Conservation (phyloP, 2,329 filamentous ascomycete species). For the Fonsecaea monophora region DNA sequence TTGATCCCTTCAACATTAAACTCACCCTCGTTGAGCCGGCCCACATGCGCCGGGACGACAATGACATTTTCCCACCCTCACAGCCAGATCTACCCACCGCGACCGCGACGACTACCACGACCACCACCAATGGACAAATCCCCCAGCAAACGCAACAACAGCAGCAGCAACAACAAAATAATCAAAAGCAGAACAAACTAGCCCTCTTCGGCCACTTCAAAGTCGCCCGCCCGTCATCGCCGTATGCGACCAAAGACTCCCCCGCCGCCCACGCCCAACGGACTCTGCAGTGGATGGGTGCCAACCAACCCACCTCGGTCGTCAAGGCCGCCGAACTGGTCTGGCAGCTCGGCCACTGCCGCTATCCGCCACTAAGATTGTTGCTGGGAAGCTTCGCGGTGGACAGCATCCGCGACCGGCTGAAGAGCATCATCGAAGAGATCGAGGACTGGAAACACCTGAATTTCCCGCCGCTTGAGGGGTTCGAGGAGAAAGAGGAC, state of each 20-base stretch:
- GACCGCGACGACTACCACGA: neutral
- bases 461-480: conserved; percentile 64
- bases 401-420: conserved; percentile 88
- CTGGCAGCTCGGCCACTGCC: conserved; percentile 93
- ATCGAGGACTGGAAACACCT: conserved; percentile 91
- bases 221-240: conserved; percentile 82
- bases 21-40: conserved; percentile 92
- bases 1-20: conserved; percentile 90
- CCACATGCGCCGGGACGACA: conserved; percentile 82
- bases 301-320: conserved; percentile 89
- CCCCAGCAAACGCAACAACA: neutral
- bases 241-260: conserved; percentile 77
- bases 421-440: conserved; percentile 92
- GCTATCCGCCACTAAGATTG: conserved; percentile 85
- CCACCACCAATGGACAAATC: neutral
- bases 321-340: conserved; percentile 92
- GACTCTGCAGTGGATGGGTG: conserved; percentile 93
- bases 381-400: conserved; percentile 94
- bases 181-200: conserved; percentile 50
- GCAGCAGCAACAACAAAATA: conserved; percentile 1
- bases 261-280: conserved; percentile 87
- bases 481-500: conserved; percentile 32
- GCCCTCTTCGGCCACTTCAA: conserved; percentile 91
- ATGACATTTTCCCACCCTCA: conserved; percentile 14
- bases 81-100: neutral